Percentiles rank a stretch among this genome's conserved stretches.
Conservation (phyloP, 108 stramenopile species). For the Stephanodiscus minutulus region DNA sequence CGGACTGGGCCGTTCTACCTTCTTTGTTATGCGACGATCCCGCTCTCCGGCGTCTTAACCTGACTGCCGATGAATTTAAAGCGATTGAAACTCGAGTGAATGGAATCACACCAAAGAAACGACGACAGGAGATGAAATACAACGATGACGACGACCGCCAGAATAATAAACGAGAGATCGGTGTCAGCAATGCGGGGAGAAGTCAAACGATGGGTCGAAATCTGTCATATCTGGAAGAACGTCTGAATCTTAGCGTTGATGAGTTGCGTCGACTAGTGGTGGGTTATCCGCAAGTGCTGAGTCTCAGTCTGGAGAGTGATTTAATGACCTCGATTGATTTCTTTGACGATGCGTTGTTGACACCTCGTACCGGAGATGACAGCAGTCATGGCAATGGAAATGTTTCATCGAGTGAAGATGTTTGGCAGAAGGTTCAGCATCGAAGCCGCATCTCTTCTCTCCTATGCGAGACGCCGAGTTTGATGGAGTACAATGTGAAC, state of each 20-base stretch:
- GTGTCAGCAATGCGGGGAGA: too few species aligned
- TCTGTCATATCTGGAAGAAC: slow-evolving; percentile 20
- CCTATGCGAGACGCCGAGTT: slow-evolving; percentile 16
- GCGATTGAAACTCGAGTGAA: slow-evolving; percentile 9
- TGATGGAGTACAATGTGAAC: slow-evolving; percentile 24
- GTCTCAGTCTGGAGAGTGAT: slow-evolving; percentile 8
- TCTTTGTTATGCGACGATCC: too few species aligned
- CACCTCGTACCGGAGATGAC: not conserved
- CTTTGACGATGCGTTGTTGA: slow-evolving; percentile 12
- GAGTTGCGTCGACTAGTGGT: slow-evolving; percentile 13
- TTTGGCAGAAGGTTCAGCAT: not conserved
- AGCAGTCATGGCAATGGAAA: not conserved
- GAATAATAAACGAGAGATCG: too few species aligned
- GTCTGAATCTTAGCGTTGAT: slow-evolving; percentile 8
- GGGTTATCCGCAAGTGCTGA: slow-evolving; percentile 19
- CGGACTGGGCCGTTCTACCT: too few species aligned
- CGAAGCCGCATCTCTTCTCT: slow-evolving; percentile 1
- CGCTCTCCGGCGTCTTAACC: not conserved
- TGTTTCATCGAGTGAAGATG: not conserved
- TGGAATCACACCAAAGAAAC: slow-evolving; percentile 14
- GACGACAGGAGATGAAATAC: not conserved
- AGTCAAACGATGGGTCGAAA: slow-evolving; percentile 10
- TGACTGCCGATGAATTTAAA: slow-evolving; percentile 1
- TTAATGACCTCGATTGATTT: slow-evolving; percentile 18
- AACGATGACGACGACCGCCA: too few species aligned